Evolutionary conservation across 441 rosid genomes (phyloP), one percentile per base, ranked within the genome.

Genomic region (Erodium trifolium): DNA sequence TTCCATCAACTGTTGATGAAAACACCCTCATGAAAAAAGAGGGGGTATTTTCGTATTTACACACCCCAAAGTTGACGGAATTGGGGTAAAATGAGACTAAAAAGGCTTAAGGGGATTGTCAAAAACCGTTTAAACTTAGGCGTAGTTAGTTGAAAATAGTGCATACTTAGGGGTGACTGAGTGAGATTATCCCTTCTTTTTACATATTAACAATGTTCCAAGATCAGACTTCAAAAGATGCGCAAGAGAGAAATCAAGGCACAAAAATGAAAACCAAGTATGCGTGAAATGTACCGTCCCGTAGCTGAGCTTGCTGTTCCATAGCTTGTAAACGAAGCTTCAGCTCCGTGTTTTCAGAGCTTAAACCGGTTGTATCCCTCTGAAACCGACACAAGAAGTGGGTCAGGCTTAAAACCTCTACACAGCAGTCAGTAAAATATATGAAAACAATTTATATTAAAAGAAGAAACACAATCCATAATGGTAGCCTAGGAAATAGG

Each of bases 261-360:
- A 34, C 37, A 34, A 3, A 34, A 5, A 34, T 34, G 53, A 63
- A 9, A 13, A 34, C 37, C 37, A 35, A 51, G 63, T 39, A 29
- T 35, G 13, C 13, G 37, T 31, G 5, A 65, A 60, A 68, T 78
- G 65, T 84, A 93, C 97, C 96, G 79, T 93, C 98, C 43, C 94
- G 87, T 75, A 89, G 75, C 72, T 89, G 91, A 71, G 95, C 94
- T 75, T 91, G 96, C 70, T 91, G 94, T 79, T 93, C 98, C 97
- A 93, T 88, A 53, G 87, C 89, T 76, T 93, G 96, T 69, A 91
- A 79, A 70, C 87, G 92, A 78, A 91, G 89, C 88, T 88, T 91
- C 70, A 93, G 94, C 80, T 93, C 97, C 51, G 93, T 84, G 81
- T 91, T 93, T 77, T 93, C 98, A 73, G 85, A 72, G 57, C 78